Evolutionary conservation across 164 flowering plant genomes (phyloP).

Genomic region (Macadamia tetraphylla): DNA sequence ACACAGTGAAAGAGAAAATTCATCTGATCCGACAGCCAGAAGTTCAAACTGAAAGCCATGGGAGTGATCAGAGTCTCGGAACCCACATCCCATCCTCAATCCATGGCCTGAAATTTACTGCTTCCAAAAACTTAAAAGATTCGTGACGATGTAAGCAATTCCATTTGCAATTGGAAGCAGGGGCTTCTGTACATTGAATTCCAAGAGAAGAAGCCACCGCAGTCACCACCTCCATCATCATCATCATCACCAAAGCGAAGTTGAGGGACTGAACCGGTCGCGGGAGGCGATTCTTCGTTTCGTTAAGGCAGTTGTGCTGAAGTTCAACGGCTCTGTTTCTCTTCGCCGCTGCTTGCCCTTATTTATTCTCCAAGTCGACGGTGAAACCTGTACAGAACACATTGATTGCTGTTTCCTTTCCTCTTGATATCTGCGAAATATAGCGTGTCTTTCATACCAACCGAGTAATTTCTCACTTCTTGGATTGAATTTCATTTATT

Average conservation of each 20-base stretch:
- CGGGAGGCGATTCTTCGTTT: conserved; percentile 53
- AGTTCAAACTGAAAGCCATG: neutral
- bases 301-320: conserved; percentile 69
- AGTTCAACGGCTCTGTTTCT: conserved; percentile 60
- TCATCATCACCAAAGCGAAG: conserved; percentile 22
- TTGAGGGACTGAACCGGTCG: conserved; percentile 28
- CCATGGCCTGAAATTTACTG: neutral
- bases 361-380: conserved; percentile 45
- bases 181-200: neutral
- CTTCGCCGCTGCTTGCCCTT: conserved; percentile 72
- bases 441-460: too few relatives aligned
- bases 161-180: conserved; percentile 1
- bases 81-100: neutral
- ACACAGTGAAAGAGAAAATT: too few relatives aligned
- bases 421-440: conserved; percentile 25
- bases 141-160: neutral
- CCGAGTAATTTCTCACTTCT: too few relatives aligned
- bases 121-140: neutral
- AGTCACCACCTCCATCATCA: conserved; percentile 28
- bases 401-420: conserved; percentile 58
- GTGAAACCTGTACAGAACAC: conserved; percentile 58
- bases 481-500: too few relatives aligned
- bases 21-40: neutral
- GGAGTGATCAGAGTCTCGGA: neutral
- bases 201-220: conserved; percentile 8